These are phyloP conservation scores for Globisporangium abappressorium DNA, from an alignment of 352 stramenopile genomes.

Conservation along the genomic window DNA sequence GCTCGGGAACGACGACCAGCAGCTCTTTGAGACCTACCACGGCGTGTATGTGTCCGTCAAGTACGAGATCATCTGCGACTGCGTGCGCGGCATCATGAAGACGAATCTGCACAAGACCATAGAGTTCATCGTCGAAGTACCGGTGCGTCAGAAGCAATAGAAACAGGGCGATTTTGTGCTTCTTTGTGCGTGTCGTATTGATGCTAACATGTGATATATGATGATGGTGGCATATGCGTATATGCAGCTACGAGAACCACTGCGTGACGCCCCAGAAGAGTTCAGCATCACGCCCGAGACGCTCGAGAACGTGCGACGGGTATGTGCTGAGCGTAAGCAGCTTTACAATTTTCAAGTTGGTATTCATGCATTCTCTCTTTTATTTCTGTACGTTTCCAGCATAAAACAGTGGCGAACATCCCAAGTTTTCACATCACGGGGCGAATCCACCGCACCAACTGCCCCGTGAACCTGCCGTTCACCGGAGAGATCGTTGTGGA, in stretches of 20 bases:
- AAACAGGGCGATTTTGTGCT: background rate
- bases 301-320: slow-evolving; percentile 77
- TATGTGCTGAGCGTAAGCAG: slow-evolving; percentile 14
- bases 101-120: slow-evolving; percentile 78
- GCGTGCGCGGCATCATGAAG: slow-evolving; percentile 86
- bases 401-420: slow-evolving; percentile 45
- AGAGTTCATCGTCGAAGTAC: slow-evolving; percentile 92
- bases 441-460: slow-evolving; percentile 86
- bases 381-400: slow-evolving; percentile 24
- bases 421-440: slow-evolving; percentile 82
- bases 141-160: slow-evolving; percentile 26
- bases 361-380: background rate
- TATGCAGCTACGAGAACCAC: slow-evolving; percentile 43
- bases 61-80: slow-evolving; percentile 87
- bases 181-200: background rate
- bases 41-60: slow-evolving; percentile 90
- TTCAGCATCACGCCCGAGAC: slow-evolving; percentile 85
- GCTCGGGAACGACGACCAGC: slow-evolving; percentile 51
- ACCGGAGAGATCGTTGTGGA: slow-evolving; percentile 88
- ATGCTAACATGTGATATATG: background rate
- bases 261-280: slow-evolving; percentile 59
- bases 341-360: too few relatives aligned
- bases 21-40: slow-evolving; percentile 91
- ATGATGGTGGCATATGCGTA: slow-evolving; percentile 1
- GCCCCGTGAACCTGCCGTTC: slow-evolving; percentile 86